Evolutionary conservation across 352 stramenopile species (phyloP).

Genomic region (Phytophthora tubulina): DNA sequence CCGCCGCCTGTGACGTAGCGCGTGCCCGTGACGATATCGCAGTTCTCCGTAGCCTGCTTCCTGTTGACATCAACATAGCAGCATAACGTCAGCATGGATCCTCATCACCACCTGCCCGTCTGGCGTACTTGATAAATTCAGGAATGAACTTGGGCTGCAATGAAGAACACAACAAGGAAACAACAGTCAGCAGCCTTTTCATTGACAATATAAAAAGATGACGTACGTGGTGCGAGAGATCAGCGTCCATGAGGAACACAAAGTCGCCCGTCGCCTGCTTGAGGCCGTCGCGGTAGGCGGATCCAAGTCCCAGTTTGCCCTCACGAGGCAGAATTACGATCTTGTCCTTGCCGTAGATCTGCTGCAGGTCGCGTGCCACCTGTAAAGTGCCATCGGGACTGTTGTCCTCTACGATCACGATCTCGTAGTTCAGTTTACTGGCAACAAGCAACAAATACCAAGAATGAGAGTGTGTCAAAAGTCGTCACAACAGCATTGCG

Average conservation of each 20-base stretch:
- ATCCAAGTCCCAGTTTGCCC: slow-evolving; percentile 97
- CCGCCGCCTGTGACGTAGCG: slow-evolving; percentile 94
- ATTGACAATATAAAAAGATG: neutral
- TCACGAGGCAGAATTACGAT: slow-evolving; percentile 95
- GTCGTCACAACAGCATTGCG: slow-evolving; percentile 5
- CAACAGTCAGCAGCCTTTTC: neutral
- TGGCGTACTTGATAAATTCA: slow-evolving; percentile 84
- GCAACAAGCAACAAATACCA: neutral
- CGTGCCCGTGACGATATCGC: slow-evolving; percentile 97
- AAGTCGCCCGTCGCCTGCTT: slow-evolving; percentile 93
- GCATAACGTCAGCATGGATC: slow-evolving; percentile 16
- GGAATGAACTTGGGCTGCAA: slow-evolving; percentile 97
- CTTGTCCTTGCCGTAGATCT: slow-evolving; percentile 91
- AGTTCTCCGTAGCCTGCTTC: slow-evolving; percentile 76
- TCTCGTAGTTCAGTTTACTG: slow-evolving; percentile 94
- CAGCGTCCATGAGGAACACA: slow-evolving; percentile 99
- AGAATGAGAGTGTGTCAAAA: neutral
- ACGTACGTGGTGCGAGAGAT: slow-evolving; percentile 97
- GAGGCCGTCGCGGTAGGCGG: slow-evolving; percentile 97
- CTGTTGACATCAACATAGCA: slow-evolving; percentile 42
- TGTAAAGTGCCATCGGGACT: slow-evolving; percentile 97
- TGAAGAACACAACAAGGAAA: neutral
- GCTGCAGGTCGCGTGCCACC: slow-evolving; percentile 92
- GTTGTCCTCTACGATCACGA: slow-evolving; percentile 99
- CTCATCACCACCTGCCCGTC: neutral